phyloP scores from a whole-genome alignment of 2,329 filamentous ascomycete species.

The Fusarium kyushuense region DNA sequence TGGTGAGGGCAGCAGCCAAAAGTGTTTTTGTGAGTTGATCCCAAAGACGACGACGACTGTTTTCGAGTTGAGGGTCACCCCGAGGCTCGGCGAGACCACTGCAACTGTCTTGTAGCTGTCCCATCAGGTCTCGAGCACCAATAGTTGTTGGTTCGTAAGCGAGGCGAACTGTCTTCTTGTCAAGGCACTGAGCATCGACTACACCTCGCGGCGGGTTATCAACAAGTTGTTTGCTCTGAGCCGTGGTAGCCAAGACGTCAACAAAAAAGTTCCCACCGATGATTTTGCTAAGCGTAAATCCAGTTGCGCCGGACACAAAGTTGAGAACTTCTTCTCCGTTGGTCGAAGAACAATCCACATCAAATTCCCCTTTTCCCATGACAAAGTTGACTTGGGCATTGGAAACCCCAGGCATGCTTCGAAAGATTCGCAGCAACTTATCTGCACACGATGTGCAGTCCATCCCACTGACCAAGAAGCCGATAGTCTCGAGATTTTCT shows the following conservation, averaged over 20 bases:
- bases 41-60: conserved; percentile 48
- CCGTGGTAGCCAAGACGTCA: neutral
- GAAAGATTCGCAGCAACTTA: conserved; percentile 51
- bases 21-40: conserved; percentile 52
- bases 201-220: neutral
- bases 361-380: conserved; percentile 54
- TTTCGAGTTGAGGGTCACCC: conserved; percentile 51
- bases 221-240: neutral
- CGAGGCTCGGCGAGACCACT: conserved; percentile 50
- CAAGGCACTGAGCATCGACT: conserved; percentile 33
- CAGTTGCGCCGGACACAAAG: conserved; percentile 41
- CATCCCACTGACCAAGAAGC: conserved; percentile 52
- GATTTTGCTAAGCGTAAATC: conserved; percentile 47
- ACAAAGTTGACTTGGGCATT: conserved; percentile 55
- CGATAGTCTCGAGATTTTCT: neutral
- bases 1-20: conserved; percentile 49
- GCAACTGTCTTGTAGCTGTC: conserved; percentile 19
- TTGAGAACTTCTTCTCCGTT: conserved; percentile 39
- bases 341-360: conserved; percentile 43
- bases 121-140: conserved; percentile 50
- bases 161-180: conserved; percentile 50
- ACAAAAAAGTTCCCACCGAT: neutral
- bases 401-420: conserved; percentile 47
- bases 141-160: conserved; percentile 52
- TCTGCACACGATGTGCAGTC: conserved; percentile 54